These are phyloP conservation scores for Pseudogymnoascus sp. DNA, from an alignment of 2,329 filamentous ascomycete genomes.

Conservation along the genomic window DNA sequence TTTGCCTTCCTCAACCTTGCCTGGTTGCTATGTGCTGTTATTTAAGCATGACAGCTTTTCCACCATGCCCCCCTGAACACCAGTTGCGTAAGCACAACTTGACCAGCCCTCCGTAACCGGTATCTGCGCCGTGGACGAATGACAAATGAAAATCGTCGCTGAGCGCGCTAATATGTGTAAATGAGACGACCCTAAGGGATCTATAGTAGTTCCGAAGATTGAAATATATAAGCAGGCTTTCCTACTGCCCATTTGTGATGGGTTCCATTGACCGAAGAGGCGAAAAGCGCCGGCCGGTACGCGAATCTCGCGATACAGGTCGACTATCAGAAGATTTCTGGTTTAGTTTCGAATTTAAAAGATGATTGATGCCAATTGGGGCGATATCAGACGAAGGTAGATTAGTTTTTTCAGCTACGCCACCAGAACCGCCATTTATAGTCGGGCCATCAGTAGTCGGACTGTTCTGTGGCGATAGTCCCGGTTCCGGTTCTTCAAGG, in stretches of 20 bases:
- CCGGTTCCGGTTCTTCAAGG: constrained; percentile 49
- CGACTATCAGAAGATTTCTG: neutral
- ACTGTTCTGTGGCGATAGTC: neutral
- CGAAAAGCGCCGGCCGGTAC: neutral
- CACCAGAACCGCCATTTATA: neutral
- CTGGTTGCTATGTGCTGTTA: neutral
- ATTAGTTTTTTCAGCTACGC: neutral
- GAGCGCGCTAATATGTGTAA: neutral
- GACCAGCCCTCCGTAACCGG: neutral
- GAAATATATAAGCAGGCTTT: neutral
- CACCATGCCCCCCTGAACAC: neutral
- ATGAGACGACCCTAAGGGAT: neutral
- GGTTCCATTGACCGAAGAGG: neutral
- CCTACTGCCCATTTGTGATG: neutral
- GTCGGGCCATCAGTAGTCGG: neutral
- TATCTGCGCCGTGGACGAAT: constrained; percentile 3
- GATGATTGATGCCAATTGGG: neutral
- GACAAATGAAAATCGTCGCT: constrained; percentile 1
- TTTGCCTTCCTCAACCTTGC: neutral
- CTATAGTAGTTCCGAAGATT: neutral
- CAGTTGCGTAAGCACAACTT: neutral
- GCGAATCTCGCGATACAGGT: neutral
- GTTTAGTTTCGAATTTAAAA: neutral
- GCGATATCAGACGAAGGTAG: neutral
- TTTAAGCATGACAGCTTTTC: neutral